A percentile compares a stretch with the other conserved stretches of the same genome.
Evolutionary conservation across 1,139 yeast genomes (phyloP).

Genomic region (Saccharomyces hybrid): DNA sequence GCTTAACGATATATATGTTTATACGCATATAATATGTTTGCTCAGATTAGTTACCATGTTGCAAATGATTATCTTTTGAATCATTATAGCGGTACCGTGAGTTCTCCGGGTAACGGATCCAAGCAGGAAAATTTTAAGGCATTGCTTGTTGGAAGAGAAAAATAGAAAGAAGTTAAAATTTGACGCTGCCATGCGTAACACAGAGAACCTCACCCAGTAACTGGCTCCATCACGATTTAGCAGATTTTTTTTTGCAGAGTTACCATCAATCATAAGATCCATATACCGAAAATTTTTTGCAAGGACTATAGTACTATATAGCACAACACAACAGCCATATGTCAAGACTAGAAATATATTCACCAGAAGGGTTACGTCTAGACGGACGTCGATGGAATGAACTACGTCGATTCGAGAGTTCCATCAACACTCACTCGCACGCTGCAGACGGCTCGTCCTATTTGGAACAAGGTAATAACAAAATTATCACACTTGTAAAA

Average conservation of each 20-base stretch:
- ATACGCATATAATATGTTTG: not conserved
- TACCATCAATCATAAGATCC: not conserved
- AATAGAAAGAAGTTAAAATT: not conserved
- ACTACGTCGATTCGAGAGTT: conserved; percentile 70
- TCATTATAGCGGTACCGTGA: not conserved
- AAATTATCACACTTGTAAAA: conserved; percentile 73
- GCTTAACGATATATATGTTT: no score
- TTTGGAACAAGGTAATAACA: conserved; percentile 88
- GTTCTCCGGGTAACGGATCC: not conserved
- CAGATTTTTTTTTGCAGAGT: not conserved
- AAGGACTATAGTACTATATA: conserved; percentile 9
- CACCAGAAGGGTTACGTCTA: conserved; percentile 86
- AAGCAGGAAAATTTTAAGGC: not conserved
- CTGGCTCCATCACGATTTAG: not conserved
- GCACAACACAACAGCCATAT: conserved; percentile 25
- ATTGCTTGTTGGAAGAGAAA: not conserved
- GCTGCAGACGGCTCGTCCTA: conserved; percentile 90
- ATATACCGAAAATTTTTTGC: not conserved
- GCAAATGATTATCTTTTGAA: no score
- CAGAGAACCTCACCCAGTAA: not conserved
- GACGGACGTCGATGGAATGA: conserved; percentile 97
- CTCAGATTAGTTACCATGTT: not conserved
- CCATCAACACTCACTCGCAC: conserved; percentile 78
- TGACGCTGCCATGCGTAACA: not conserved
- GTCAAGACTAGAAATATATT: conserved; percentile 73